Conservation (phyloP, 768 basidiomycete genomes). For the Termitomyces sp. region DNA sequence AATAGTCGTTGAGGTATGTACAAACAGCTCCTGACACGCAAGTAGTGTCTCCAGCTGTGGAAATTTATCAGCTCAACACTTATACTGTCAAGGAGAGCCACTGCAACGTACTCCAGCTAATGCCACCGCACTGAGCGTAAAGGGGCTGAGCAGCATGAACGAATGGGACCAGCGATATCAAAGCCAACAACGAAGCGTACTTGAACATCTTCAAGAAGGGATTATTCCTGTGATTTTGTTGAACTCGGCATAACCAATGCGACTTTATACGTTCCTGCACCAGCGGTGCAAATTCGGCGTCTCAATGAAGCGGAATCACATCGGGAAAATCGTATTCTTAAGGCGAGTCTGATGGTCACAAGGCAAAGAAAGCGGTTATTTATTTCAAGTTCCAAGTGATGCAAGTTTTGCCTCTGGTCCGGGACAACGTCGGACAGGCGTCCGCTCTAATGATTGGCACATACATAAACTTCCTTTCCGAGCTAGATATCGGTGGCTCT, state of each 20-base stretch:
- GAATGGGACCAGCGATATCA: slow-evolving; percentile 38
- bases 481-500: not conserved
- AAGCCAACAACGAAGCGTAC: slow-evolving; percentile 36
- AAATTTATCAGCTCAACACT: not conserved
- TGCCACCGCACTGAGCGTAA: slow-evolving; percentile 52
- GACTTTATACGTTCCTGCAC: slow-evolving; percentile 11
- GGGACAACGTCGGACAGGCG: slow-evolving; percentile 17
- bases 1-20: slow-evolving; percentile 26
- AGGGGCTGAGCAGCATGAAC: slow-evolving; percentile 35
- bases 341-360: slow-evolving; percentile 18
- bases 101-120: slow-evolving; percentile 37
- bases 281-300: slow-evolving; percentile 27
- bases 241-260: not conserved
- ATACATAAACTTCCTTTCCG: not conserved
- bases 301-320: slow-evolving; percentile 27
- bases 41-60: slow-evolving; percentile 30
- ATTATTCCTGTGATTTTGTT: slow-evolving; percentile 3
- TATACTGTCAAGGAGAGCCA: not conserved
- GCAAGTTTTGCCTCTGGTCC: slow-evolving; percentile 11
- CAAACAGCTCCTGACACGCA: slow-evolving; percentile 33
- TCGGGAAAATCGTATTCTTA: slow-evolving; percentile 14
- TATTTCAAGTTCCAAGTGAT: slow-evolving; percentile 4
- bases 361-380: slow-evolving; percentile 22
- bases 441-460: not conserved
- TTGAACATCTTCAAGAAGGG: slow-evolving; percentile 34